Evolutionary conservation across 441 rosid genomes (phyloP), one percentile per base, ranked within the genome.

Genomic region (Macaranga tanarius): DNA sequence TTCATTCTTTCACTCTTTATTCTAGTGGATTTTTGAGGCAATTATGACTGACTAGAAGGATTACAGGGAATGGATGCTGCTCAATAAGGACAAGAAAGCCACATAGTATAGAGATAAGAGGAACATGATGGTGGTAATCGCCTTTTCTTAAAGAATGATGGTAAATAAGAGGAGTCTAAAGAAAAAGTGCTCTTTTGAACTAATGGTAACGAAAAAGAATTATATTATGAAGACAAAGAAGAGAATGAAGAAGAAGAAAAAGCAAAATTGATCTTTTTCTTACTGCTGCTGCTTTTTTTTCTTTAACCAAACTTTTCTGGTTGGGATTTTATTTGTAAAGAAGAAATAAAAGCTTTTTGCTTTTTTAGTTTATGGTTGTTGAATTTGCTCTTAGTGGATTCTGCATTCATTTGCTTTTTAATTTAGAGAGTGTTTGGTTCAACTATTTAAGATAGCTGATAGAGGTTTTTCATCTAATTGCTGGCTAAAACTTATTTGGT

Each of bases 121-220:
- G 87, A 38, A 93, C 98, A 38, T 92, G 91, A 74, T 94, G 97
- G 62, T 92, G 91, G 58, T 91, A 87, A 60, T 94, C 97, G 64
- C 96, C 96, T 81, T 90, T 90, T 65, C 74, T 80, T 40, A 88
- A 82, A 25, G 97, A 95, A 23, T 89, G 98, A 73, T 94, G 97
- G 63, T 94, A 97, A 72, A 94, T 92, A n/a, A 90, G 75, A 26
- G 96, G 93, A 62, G 89, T 82, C 19, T 80, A 84, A 34, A 85
- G 84, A 15, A 96, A 92, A 42, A 90, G 79, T 60, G 90, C 89
- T 80, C 86, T 78, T 78, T 13, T 78, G 76, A 1, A 84, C 75
- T 47, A 65, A 20, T 22, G 55, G 78, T 34, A 75, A 50, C 5
- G 87, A 42, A 20, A 47, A 65, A 65, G 88, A 86, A 2, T 28